Conservation (phyloP, 495 filamentous ascomycete genomes). For the Aspergillus carlsbadensis region DNA sequence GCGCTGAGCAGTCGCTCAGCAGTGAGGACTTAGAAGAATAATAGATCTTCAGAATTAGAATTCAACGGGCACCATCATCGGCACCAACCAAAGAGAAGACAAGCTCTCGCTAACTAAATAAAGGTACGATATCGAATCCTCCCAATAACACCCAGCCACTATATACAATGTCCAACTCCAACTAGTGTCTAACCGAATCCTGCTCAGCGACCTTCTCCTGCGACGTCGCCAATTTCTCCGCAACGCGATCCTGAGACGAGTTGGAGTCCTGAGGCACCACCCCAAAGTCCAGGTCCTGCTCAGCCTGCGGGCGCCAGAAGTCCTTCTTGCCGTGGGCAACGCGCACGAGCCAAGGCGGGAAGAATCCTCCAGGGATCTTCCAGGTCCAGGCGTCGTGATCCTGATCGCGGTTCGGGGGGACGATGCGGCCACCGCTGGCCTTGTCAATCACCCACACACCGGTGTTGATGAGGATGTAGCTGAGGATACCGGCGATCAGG, state of each 20-base stretch:
- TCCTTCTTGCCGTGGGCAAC: constrained; percentile 62
- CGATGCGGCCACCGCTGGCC: constrained; percentile 62
- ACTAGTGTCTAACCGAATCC: neutral
- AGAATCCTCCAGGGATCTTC: constrained; percentile 62
- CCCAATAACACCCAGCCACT: neutral
- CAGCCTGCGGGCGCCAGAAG: constrained; percentile 57
- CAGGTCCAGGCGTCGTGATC: constrained; percentile 75
- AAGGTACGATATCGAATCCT: neutral
- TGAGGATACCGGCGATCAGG: constrained; percentile 73
- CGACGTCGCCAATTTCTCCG: constrained; percentile 9
- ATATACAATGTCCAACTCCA: neutral
- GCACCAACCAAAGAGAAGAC: too few relatives aligned
- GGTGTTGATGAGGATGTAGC: constrained; percentile 69
- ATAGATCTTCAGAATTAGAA: too few relatives aligned
- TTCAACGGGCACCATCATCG: too few relatives aligned
- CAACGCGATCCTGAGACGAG: constrained; percentile 14
- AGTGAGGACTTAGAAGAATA: too few relatives aligned
- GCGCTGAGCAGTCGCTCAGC: too few relatives aligned
- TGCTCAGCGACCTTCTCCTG: constrained; percentile 1
- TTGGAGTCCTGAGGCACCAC: constrained; percentile 10
- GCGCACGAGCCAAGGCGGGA: constrained; percentile 68
- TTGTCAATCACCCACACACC: constrained; percentile 64
- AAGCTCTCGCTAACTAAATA: too few relatives aligned
- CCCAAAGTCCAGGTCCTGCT: constrained; percentile 13
- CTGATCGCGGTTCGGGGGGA: constrained; percentile 63